Conservation (phyloP, 805 yeast genomes). For the Yarrowia hollandica region DNA sequence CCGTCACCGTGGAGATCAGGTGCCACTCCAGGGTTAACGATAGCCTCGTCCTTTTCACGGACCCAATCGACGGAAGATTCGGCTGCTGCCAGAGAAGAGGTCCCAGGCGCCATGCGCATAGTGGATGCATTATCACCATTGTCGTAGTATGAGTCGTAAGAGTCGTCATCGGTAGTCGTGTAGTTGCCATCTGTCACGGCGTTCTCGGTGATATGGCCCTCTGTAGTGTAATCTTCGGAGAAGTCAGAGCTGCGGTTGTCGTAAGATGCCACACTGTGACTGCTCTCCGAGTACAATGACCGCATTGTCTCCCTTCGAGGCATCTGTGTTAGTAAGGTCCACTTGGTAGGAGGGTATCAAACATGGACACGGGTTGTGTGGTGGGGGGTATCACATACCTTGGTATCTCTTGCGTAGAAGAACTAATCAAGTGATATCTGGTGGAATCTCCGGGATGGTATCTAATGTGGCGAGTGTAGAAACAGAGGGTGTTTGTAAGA, state of each 20-base stretch:
- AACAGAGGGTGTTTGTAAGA: conserved; percentile 4
- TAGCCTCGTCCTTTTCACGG: conserved; percentile 19
- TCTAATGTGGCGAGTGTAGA: not conserved
- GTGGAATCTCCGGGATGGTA: conserved; percentile 6
- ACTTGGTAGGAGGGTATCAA: not conserved
- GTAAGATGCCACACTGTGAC: conserved; percentile 6
- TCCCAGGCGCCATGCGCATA: conserved; percentile 8
- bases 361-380: not conserved
- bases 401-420: conserved; percentile 21
- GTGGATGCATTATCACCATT: conserved; percentile 10
- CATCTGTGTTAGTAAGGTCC: conserved; percentile 12
- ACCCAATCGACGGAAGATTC: conserved; percentile 24
- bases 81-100: conserved; percentile 10
- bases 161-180: conserved; percentile 23
- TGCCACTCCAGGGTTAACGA: conserved; percentile 23
- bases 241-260: conserved; percentile 20
- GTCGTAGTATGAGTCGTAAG: conserved; percentile 20
- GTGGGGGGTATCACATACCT: not conserved
- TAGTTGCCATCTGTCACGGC: conserved; percentile 11
- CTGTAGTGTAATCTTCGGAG: conserved; percentile 16
- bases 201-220: not conserved
- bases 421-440: conserved; percentile 1
- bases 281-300: conserved; percentile 18
- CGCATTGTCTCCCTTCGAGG: conserved; percentile 22
- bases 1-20: conserved; percentile 8